Evolutionary conservation across 1,284 basidiomycete genomes (phyloP), one percentile per base, ranked within the genome.

Genomic region (Mycosarcoma mackinlayi): DNA sequence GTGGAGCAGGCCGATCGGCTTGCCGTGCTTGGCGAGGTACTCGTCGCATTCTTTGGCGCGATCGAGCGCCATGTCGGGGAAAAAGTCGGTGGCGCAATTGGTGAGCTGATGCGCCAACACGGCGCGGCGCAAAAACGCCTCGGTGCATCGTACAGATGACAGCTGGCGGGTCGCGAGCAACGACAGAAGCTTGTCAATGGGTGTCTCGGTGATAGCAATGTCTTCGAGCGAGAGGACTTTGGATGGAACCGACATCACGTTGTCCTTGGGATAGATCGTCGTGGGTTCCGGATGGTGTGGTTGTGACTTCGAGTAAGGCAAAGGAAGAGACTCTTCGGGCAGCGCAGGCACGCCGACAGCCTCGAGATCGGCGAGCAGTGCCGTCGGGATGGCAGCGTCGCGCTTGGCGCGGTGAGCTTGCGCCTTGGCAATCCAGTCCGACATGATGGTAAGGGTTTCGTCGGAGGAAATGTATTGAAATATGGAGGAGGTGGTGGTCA

Each of bases 11-110:
- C 93, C 92, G 21, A 86, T 86, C 25, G 91, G 76, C 60, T 84
- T 84, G 35, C 87, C 87, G 0, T 89, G 90, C 14, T 78, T 71
- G 3, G 86, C 85, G 73, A 90, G 91, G 63, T 90, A 87, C 5
- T 84, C 83, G 75, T 93, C 91, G 3, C 92, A 86, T 30, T 85
- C 85, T 44, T 84, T 84, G 0, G 91, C 91, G 51, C 86, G 85
- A 54, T 85, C 79, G 16, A 88, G 85, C 2, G 90, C 92, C 48
- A 87, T 85, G n/a, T 86, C 86, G 52, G 76, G 40, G 37, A 69
- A 66, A 31, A 72, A 59, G 28, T 73, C 69, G 28, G 61, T 68
- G 9, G 60, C 35, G 31, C 73, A 75, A 49, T 72, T 72, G 19
- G 55, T 64, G 9, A 68, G 40, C 31, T 73, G 65, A n/a, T 75